Conservation (phyloP, 352 stramenopile genomes). For the Globisporangium takayamanum region DNA sequence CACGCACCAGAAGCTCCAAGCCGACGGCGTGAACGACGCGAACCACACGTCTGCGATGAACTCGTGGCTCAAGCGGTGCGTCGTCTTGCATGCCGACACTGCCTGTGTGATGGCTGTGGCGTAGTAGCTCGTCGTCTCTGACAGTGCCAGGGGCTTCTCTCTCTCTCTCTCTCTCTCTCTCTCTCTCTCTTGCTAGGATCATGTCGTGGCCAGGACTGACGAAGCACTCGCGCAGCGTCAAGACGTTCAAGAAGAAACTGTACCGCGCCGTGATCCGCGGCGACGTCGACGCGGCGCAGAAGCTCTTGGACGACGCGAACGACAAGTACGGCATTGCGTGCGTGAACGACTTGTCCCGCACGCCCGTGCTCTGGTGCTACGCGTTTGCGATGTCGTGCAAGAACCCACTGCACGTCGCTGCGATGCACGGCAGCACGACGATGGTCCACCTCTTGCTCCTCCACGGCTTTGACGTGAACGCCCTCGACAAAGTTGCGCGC, state of each 20-base stretch:
- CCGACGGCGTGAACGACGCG: constrained; percentile 55
- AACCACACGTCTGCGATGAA: constrained; percentile 55
- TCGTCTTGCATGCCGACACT: not conserved
- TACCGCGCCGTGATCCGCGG: constrained; percentile 52
- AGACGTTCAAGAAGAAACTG: constrained; percentile 54
- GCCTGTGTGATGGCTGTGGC: not conserved
- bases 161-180: not conserved
- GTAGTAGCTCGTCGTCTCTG: not conserved
- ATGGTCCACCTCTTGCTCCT: constrained; percentile 56
- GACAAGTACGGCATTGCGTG: constrained; percentile 27
- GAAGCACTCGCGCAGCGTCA: constrained; percentile 22
- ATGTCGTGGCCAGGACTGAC: constrained; percentile 26
- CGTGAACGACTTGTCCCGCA: constrained; percentile 35
- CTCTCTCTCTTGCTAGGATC: constrained; percentile 13
- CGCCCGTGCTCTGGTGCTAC: constrained; percentile 53
- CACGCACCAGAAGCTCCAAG: constrained; percentile 69
- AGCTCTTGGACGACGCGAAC: constrained; percentile 27
- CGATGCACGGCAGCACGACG: constrained; percentile 39
- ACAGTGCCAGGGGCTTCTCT: not conserved
- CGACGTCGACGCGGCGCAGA: constrained; percentile 35
- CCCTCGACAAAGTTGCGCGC: constrained; percentile 67
- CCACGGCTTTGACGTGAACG: constrained; percentile 55
- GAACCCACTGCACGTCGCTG: constrained; percentile 73
- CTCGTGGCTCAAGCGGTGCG: constrained; percentile 27
- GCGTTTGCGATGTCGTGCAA: constrained; percentile 62